These are phyloP conservation scores for Cyberlindnera subsufficiens DNA, from an alignment of 805 yeast species.

Conservation along the genomic window DNA sequence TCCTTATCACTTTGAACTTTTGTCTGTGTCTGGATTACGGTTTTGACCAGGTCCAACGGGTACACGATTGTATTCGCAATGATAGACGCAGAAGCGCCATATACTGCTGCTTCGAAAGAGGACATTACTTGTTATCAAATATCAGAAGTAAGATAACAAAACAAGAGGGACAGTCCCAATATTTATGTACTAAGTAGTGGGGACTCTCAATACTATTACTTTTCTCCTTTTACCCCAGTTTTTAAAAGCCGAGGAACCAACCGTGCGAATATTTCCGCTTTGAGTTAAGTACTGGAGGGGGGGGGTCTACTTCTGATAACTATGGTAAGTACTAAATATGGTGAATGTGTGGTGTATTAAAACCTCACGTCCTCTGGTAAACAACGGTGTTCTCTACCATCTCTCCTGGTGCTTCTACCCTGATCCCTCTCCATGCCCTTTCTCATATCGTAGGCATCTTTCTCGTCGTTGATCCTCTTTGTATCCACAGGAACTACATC, in stretches of 20 bases:
- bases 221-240: no score
- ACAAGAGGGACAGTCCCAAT: no score
- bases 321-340: no score
- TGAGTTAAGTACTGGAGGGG: not conserved
- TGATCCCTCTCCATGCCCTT: slow-evolving; percentile 54
- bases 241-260: no score
- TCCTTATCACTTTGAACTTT: slow-evolving; percentile 10
- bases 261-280: no score
- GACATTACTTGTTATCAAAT: slow-evolving; percentile 29
- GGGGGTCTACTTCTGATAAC: not conserved
- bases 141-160: no score
- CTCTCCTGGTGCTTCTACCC: slow-evolving; percentile 44
- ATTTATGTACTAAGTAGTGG: no score
- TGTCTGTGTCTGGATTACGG: slow-evolving; percentile 67
- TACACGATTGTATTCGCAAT: slow-evolving; percentile 75
- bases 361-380: slow-evolving; percentile 64
- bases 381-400: slow-evolving; percentile 57
- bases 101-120: slow-evolving; percentile 64
- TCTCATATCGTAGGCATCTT: slow-evolving; percentile 89
- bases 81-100: slow-evolving; percentile 79
- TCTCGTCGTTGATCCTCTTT: slow-evolving; percentile 50
- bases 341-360: slow-evolving; percentile 20
- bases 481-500: slow-evolving; percentile 30
- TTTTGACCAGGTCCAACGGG: slow-evolving; percentile 75
- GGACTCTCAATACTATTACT: no score